Evolutionary conservation across 306 rosid genomes (phyloP).

Genomic region (Prunus mongolica): DNA sequence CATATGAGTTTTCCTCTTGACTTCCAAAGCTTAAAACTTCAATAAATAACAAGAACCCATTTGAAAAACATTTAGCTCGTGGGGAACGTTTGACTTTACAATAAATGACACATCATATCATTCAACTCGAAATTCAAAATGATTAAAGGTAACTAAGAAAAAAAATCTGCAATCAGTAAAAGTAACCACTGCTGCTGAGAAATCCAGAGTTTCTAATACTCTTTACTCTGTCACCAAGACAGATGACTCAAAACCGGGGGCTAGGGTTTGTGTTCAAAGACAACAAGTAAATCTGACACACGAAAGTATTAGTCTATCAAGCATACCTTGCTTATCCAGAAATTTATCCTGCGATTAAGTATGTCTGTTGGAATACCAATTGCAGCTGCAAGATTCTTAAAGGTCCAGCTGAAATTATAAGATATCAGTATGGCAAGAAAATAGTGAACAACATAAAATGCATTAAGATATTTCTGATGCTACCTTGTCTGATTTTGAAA

Average conservation of each 20-base stretch:
- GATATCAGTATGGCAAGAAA: slow-evolving; percentile 3
- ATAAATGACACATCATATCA: not conserved
- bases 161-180: slow-evolving; percentile 1
- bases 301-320: not conserved
- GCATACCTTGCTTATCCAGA: slow-evolving; percentile 86
- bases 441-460: slow-evolving; percentile 3
- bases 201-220: not conserved
- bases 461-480: slow-evolving; percentile 6
- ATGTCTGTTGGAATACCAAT: slow-evolving; percentile 30
- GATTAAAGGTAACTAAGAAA: not conserved
- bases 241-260: not conserved
- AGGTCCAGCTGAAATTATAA: slow-evolving; percentile 67
- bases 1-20: slow-evolving; percentile 21
- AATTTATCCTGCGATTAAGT: slow-evolving; percentile 68
- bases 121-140: too few species aligned
- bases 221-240: not conserved
- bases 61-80: slow-evolving; percentile 5
- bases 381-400: slow-evolving; percentile 67
- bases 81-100: too few species aligned
- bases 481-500: slow-evolving; percentile 81
- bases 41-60: not conserved
- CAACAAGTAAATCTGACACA: not conserved
- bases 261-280: not conserved
- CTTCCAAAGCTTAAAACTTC: slow-evolving; percentile 5
- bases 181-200: not conserved